phyloP scores from a whole-genome alignment of 768 basidiomycete species.

The Hygrocybe punicea region DNA sequence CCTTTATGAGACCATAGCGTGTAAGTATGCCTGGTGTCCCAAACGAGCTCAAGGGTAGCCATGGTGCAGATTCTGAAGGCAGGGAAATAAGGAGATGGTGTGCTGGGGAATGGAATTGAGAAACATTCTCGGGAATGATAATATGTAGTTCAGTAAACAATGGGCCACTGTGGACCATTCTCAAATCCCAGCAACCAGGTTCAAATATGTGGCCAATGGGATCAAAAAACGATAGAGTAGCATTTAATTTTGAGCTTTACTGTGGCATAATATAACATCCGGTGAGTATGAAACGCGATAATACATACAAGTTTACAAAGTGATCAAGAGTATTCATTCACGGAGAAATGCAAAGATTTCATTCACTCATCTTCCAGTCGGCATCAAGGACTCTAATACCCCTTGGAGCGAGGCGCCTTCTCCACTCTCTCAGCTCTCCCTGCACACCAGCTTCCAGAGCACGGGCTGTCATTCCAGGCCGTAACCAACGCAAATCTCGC shows the following conservation, averaged over 20 bases:
- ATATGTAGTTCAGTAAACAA: no score
- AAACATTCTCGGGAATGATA: not conserved
- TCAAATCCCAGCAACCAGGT: no score
- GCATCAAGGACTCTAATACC: slow-evolving; percentile 65
- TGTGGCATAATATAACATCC: no score
- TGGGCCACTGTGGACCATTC: no score
- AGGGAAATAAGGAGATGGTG: not conserved
- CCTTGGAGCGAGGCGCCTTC: slow-evolving; percentile 53
- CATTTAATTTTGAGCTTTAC: no score
- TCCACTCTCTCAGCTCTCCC: slow-evolving; percentile 78
- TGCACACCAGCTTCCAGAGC: slow-evolving; percentile 76
- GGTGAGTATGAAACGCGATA: no score
- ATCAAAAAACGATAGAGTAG: no score
- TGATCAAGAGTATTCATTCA: no score
- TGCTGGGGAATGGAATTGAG: not conserved
- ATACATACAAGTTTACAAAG: no score
- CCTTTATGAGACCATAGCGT: not conserved
- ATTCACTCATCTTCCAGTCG: slow-evolving; percentile 58
- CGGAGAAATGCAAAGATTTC: not conserved
- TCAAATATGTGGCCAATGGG: no score
- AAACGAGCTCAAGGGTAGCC: not conserved
- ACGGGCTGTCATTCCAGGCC: slow-evolving; percentile 57
- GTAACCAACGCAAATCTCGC: slow-evolving; percentile 70
- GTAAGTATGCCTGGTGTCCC: not conserved
- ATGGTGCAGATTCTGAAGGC: not conserved